phyloP scores from a whole-genome alignment of 345 rosid genomes.

The Camelina hispida region DNA sequence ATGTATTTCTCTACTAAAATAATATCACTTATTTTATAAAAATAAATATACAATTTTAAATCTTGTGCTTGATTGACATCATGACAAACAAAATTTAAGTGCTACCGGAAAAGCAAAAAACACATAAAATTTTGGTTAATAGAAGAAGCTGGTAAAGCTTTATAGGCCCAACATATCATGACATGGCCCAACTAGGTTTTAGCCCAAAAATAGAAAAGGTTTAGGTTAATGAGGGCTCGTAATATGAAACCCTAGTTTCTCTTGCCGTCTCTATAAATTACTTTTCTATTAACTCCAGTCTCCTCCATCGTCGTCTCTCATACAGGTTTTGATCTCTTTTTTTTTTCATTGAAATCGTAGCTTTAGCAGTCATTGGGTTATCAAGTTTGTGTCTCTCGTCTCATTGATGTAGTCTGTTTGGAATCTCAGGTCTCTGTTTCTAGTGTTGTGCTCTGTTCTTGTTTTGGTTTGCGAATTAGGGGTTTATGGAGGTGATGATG shows the following conservation, averaged over 20 bases:
- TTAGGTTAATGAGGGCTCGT: neutral
- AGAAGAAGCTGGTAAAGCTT: neutral
- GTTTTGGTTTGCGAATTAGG: neutral
- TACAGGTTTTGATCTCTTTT: neutral
- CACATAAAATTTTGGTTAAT: neutral
- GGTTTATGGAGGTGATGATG: slow-evolving; percentile 31
- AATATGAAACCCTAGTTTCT: slow-evolving; percentile 4
- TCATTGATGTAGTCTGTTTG: neutral
- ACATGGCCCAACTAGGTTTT: neutral
- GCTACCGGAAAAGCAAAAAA: neutral
- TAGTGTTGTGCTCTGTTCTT: neutral
- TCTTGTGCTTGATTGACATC: no score
- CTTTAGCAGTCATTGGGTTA: neutral
- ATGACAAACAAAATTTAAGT: neutral
- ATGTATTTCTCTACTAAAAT: no score
- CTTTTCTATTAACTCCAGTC: neutral
- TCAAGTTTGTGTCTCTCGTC: neutral
- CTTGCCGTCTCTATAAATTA: slow-evolving; percentile 8
- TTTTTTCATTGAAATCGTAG: no score
- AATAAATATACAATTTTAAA: no score
- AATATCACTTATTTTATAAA: no score
- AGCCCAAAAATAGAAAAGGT: neutral
- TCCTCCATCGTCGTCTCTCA: neutral
- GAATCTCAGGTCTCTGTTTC: neutral
- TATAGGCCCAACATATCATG: neutral